Conservation (phyloP, 2,329 filamentous ascomycete species). For the Leptographium wingfieldii region DNA sequence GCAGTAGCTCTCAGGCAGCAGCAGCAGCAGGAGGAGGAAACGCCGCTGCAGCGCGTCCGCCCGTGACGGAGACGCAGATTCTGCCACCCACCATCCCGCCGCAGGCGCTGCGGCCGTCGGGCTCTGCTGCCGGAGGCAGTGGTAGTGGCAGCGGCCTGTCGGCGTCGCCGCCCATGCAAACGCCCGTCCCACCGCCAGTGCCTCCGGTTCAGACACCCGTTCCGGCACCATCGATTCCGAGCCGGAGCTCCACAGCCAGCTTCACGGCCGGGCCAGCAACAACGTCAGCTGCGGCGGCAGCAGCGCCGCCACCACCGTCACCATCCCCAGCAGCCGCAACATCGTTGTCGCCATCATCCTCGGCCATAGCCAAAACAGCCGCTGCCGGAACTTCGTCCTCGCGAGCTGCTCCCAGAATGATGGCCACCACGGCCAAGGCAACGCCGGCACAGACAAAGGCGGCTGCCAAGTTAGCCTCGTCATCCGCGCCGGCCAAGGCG, state of each 20-base stretch:
- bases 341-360: neutral
- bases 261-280: neutral
- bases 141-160: neutral
- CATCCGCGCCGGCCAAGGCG: neutral
- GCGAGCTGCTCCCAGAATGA: neutral
- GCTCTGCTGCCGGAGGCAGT: neutral
- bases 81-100: conserved; percentile 7
- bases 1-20: neutral
- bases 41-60: neutral
- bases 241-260: neutral
- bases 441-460: neutral
- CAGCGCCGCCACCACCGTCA: neutral
- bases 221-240: conserved; percentile 9
- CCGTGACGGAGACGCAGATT: conserved; percentile 7
- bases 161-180: neutral
- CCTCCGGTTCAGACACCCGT: conserved; percentile 7
- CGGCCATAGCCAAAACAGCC: neutral
- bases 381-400: too few relatives aligned
- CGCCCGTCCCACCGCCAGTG: conserved; percentile 2
- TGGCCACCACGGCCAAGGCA: neutral
- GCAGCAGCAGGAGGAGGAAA: neutral
- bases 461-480: neutral
- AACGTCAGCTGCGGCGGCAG: neutral
- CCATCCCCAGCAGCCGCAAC: neutral
- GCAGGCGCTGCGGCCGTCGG: conserved; percentile 2